Evolutionary conservation across 305 asterid species (phyloP).

Genomic region (Fraxinus angustifolia): DNA sequence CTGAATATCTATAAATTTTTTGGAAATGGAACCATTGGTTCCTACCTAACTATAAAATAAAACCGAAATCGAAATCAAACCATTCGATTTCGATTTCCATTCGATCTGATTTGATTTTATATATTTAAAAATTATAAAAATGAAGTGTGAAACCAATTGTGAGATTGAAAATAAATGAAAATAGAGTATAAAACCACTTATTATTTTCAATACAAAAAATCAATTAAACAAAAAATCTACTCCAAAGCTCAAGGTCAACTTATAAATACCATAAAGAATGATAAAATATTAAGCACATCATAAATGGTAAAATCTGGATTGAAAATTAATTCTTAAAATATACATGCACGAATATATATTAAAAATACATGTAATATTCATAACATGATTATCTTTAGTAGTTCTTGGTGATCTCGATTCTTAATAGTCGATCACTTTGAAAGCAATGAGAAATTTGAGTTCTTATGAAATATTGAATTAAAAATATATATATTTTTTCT

Average conservation of each 20-base stretch:
- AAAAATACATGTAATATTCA: neutral
- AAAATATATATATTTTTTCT: neutral
- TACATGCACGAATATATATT: no score
- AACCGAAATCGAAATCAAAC: neutral
- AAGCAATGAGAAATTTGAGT: neutral
- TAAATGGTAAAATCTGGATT: no score
- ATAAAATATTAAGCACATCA: no score
- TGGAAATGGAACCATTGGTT: neutral
- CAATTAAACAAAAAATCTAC: neutral
- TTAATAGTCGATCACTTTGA: neutral
- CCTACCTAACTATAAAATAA: neutral
- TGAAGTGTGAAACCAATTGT: no score
- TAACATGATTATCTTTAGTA: neutral
- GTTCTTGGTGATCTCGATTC: neutral
- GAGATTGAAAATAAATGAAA: neutral
- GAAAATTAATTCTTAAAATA: no score
- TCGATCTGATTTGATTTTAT: neutral
- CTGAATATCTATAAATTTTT: neutral
- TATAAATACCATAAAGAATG: neutral
- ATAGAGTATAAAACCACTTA: neutral
- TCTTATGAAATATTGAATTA: neutral
- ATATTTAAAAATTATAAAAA: no score
- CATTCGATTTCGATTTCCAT: neutral
- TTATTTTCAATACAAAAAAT: no score
- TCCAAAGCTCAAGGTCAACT: neutral